A percentile compares a stretch with the other conserved stretches of the same genome.
phyloP scores from a whole-genome alignment of 192 early-diverging fungal genomes.

The Entomortierella lignicola region DNA sequence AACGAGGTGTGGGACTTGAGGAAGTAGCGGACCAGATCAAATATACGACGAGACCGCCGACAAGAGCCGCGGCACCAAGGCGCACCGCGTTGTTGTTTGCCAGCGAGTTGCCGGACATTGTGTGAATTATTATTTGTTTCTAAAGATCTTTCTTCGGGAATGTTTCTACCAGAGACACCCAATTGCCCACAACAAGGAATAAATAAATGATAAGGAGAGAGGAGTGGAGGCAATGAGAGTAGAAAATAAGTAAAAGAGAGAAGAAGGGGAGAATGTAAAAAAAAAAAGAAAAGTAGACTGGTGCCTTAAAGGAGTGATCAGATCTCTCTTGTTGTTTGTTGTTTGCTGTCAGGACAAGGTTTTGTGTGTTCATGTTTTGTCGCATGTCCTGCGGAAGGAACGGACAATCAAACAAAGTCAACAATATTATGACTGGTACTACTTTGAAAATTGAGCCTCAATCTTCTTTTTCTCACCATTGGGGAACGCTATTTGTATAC shows the following conservation, averaged over 20 bases:
- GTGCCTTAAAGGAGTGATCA: not conserved
- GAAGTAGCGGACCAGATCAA: constrained; percentile 27
- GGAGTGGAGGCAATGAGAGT: not conserved
- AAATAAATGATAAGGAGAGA: too few species aligned
- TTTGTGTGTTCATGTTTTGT: not conserved
- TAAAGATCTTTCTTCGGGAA: not conserved
- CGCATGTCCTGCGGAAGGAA: constrained; percentile 4
- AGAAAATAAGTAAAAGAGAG: not conserved
- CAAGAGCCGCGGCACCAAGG: constrained; percentile 38
- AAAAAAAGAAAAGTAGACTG: not conserved
- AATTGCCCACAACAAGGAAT: too few species aligned
- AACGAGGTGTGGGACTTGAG: constrained; percentile 2
- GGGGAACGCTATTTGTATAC: too few species aligned
- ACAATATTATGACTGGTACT: too few species aligned
- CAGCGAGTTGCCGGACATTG: constrained; percentile 10
- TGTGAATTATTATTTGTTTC: not conserved
- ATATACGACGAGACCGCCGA: constrained; percentile 31
- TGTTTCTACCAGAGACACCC: too few species aligned
- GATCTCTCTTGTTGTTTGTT: not conserved
- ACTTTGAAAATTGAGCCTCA: too few species aligned
- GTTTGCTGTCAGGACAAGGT: not conserved
- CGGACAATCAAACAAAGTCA: not conserved
- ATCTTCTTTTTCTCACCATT: too few species aligned
- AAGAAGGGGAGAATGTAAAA: not conserved
- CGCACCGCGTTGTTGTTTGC: constrained; percentile 38